These are phyloP conservation scores for Coniochaeta hoffmannii DNA, from an alignment of 2,329 filamentous ascomycete genomes.

Conservation along the genomic window DNA sequence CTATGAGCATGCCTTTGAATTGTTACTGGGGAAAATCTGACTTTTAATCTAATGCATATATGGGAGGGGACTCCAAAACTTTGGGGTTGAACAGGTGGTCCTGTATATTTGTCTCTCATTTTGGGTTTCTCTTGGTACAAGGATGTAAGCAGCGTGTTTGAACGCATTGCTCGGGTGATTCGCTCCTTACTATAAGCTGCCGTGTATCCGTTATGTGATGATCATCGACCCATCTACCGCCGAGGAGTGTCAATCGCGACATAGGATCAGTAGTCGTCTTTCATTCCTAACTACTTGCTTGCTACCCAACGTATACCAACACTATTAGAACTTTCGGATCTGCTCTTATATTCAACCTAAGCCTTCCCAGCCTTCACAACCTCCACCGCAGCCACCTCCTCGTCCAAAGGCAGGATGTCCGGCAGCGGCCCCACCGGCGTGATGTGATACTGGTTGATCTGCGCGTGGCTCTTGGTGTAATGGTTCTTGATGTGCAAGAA, in stretches of 20 bases:
- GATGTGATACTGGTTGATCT: slow-evolving; percentile 65
- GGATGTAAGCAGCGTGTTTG: neutral
- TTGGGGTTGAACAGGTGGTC: neutral
- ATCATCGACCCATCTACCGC: too few species aligned
- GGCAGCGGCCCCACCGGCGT: slow-evolving; percentile 81
- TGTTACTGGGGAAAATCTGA: neutral
- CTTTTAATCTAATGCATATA: slow-evolving; percentile 4
- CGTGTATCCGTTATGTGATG: too few species aligned
- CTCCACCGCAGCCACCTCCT: slow-evolving; percentile 62
- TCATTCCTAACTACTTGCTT: neutral
- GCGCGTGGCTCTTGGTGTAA: slow-evolving; percentile 52
- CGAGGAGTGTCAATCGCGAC: too few species aligned
- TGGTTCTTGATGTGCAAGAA: slow-evolving; percentile 92
- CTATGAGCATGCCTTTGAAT: slow-evolving; percentile 38
- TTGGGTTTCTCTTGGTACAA: neutral
- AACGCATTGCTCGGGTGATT: neutral
- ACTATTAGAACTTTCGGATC: neutral
- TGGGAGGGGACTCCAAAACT: neutral
- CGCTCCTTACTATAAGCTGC: neutral
- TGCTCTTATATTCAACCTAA: neutral
- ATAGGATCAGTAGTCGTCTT: too few species aligned
- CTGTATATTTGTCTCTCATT: neutral
- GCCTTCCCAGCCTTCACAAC: slow-evolving; percentile 7
- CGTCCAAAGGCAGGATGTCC: slow-evolving; percentile 67
- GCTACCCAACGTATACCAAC: neutral